phyloP scores from a whole-genome alignment of 495 filamentous ascomycete genomes.

The Xylaria palmicola region DNA sequence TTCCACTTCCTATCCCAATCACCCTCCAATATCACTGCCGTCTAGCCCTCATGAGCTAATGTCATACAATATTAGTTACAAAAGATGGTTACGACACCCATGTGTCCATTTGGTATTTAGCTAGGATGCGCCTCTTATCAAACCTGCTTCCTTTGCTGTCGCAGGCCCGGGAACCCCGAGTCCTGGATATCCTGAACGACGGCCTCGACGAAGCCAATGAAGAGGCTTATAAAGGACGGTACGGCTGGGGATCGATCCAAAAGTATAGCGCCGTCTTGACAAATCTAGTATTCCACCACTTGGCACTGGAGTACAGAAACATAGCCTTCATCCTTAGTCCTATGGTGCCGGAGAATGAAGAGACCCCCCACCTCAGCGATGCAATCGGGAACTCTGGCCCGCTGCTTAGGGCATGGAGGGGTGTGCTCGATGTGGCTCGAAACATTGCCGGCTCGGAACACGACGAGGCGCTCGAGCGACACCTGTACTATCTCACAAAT shows the following conservation, averaged over 20 bases:
- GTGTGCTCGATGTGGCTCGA: neutral
- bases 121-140: conserved; percentile 17
- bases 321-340: neutral
- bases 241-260: too few species aligned
- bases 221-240: too few species aligned
- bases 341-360: neutral
- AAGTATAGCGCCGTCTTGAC: neutral
- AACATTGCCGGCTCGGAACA: neutral
- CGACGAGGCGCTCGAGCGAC: neutral
- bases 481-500: neutral
- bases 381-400: neutral
- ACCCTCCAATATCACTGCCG: neutral
- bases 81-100: conserved; percentile 16
- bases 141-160: conserved; percentile 22
- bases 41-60: neutral
- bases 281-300: neutral
- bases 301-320: neutral
- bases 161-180: conserved; percentile 9
- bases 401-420: neutral
- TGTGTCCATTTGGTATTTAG: conserved; percentile 21
- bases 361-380: neutral
- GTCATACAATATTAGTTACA: conserved; percentile 3
- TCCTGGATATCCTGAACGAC: conserved; percentile 23
- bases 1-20: neutral
- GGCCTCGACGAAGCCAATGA: too few species aligned